Conservation (phyloP, 148 eudicot species). For the Camellia sinensis region DNA sequence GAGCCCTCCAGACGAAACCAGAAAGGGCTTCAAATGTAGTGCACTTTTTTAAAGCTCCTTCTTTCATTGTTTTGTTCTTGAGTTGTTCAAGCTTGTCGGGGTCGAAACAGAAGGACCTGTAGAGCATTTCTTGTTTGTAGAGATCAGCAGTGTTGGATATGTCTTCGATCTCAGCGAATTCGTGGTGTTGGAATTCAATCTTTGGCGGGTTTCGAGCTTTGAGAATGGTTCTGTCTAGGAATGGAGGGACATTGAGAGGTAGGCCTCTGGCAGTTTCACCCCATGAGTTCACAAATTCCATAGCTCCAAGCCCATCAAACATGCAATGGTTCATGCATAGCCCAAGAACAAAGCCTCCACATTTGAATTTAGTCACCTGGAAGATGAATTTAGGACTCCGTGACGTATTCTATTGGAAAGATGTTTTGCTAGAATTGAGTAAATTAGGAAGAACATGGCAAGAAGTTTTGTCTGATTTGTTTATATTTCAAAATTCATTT, state of each 20-base stretch:
- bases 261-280: conserved; percentile 60
- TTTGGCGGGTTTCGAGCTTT: conserved; percentile 44
- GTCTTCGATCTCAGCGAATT: conserved; percentile 53
- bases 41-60: conserved; percentile 33
- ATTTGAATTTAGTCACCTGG: conserved; percentile 59
- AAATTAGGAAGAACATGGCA: neutral
- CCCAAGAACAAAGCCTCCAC: conserved; percentile 74
- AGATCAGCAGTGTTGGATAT: conserved; percentile 35
- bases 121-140: conserved; percentile 36
- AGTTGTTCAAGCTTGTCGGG: conserved; percentile 30
- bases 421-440: neutral
- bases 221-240: conserved; percentile 43
- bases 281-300: conserved; percentile 72
- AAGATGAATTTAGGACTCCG: neutral
- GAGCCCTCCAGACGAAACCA: conserved; percentile 50
- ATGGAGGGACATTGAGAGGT: conserved; percentile 42
- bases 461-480: neutral
- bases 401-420: neutral
- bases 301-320: conserved; percentile 64
- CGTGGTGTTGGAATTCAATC: conserved; percentile 41
- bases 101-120: conserved; percentile 41
- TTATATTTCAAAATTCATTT: too few species aligned
- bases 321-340: conserved; percentile 68
- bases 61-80: conserved; percentile 36
- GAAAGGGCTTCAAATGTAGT: conserved; percentile 57